Conservation (phyloP, 1,284 basidiomycete species). For the Rhodotorula sp. region DNA sequence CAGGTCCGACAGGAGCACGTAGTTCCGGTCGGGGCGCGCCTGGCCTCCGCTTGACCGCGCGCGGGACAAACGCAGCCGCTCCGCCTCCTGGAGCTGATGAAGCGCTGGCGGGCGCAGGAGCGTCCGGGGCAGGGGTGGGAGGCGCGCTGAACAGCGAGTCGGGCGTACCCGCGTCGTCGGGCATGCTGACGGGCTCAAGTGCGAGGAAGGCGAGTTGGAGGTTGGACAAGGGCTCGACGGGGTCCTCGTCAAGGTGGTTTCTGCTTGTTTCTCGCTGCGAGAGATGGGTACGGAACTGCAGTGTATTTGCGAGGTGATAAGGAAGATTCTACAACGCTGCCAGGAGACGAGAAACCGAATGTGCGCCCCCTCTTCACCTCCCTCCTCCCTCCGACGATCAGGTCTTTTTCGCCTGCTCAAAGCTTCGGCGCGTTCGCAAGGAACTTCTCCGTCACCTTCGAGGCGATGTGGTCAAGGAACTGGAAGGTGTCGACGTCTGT, state of each 20-base stretch:
- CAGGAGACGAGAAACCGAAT: neutral
- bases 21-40: neutral
- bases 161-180: neutral
- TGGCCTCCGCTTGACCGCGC: slow-evolving; percentile 14
- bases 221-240: neutral
- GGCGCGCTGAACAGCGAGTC: slow-evolving; percentile 17
- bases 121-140: neutral
- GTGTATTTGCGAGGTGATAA: neutral
- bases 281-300: neutral
- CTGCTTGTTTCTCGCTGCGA: neutral
- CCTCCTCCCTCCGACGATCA: neutral
- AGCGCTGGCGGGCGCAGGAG: neutral
- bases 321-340: neutral
- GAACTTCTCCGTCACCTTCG: slow-evolving; percentile 30
- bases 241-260: neutral
- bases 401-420: slow-evolving; percentile 3
- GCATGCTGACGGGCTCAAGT: neutral
- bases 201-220: too few species aligned
- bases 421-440: slow-evolving; percentile 25
- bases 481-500: slow-evolving; percentile 85
- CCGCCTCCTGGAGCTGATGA: neutral
- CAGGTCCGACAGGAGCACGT: neutral
- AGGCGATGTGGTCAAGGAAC: slow-evolving; percentile 73
- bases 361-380: neutral
- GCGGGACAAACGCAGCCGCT: slow-evolving; percentile 14